Evolutionary conservation across 1,284 basidiomycete species (phyloP).

Genomic region (Pseudozyma sp.): DNA sequence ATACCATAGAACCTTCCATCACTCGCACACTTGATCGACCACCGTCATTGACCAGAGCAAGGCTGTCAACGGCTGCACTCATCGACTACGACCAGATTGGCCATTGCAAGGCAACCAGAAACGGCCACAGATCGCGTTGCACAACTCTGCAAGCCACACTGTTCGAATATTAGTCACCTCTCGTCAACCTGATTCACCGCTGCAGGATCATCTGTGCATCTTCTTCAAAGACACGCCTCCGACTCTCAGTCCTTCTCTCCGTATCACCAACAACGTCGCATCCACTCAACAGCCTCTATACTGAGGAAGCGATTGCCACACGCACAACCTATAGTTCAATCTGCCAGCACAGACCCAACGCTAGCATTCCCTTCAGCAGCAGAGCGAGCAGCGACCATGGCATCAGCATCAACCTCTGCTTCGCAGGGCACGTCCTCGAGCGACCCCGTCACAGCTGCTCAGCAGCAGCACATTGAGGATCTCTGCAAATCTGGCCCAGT

Average conservation of each 20-base stretch:
- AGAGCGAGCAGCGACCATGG: slow-evolving; percentile 12
- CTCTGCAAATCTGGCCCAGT: slow-evolving; percentile 25
- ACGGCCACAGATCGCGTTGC: not conserved
- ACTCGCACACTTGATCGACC: not conserved
- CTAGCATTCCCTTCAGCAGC: not conserved
- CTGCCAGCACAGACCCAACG: no score
- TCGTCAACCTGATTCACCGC: slow-evolving; percentile 7
- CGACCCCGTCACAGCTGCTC: slow-evolving; percentile 34
- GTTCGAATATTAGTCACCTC: slow-evolving; percentile 8
- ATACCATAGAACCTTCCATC: slow-evolving; percentile 1
- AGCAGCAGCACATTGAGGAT: slow-evolving; percentile 38
- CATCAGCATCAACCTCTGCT: slow-evolving; percentile 16
- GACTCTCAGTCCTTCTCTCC: no score
- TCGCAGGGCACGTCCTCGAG: slow-evolving; percentile 5
- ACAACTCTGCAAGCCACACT: slow-evolving; percentile 10
- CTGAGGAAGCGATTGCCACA: no score
- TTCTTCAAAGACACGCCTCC: not conserved
- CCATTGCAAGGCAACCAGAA: no score
- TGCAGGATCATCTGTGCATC: not conserved
- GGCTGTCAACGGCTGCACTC: no score
- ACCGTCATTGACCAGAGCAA: no score
- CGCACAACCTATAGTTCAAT: no score
- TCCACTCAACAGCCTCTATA: not conserved
- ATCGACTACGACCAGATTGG: not conserved
- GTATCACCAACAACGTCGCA: not conserved